Evolutionary conservation across 148 eudicot genomes (phyloP), one percentile per base, ranked within the genome.

Genomic region (Limonium bicolor): DNA sequence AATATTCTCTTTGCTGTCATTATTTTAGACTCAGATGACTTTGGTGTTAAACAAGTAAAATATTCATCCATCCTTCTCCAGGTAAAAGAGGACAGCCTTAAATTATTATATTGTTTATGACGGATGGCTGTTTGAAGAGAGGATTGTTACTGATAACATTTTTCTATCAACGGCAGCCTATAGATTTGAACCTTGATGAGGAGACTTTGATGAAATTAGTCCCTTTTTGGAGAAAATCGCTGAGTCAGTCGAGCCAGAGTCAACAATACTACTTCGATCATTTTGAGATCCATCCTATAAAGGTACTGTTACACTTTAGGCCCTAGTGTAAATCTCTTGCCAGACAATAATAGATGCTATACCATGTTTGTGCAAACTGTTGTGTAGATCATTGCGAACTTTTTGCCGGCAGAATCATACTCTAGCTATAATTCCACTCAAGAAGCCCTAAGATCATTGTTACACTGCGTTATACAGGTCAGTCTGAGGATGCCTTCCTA

Each of bases 211-310:
- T 92, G 99, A 85, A 50, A 69, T 63, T 85, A 28, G 93, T 78
- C 27, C 88, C 94, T 25, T 92, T 81, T 63, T 92, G 82, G 94
- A 81, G 99, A 67, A 64, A 56, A 51, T 92, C 99, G 48, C 94
- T 85, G 29, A 78, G 88, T 51, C 73, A 78, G 36, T 62, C 94
- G 36, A 55, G 72, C 29, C 71, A 66, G 48, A 69, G 95, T 67
- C 94, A 51, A 55, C 82, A 75, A 23, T 92, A 92, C 63, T 92
- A 92, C 67, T 85, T 92, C 63, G 99, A 85, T 59, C 94, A 81
- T 66, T 92, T 92, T 60, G 99, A 85, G 79, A 78, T 92, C 49
- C 99, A 80, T 68, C 99, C 99, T 34, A 46, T 92, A 42, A 92
- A 84, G 94, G 99, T 92, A 22, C 54, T 64, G 8, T 54, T 52